These are phyloP conservation scores for Brachypodium distachyon DNA, from an alignment of 202 grass and related monocot species.

Conservation along the genomic window DNA sequence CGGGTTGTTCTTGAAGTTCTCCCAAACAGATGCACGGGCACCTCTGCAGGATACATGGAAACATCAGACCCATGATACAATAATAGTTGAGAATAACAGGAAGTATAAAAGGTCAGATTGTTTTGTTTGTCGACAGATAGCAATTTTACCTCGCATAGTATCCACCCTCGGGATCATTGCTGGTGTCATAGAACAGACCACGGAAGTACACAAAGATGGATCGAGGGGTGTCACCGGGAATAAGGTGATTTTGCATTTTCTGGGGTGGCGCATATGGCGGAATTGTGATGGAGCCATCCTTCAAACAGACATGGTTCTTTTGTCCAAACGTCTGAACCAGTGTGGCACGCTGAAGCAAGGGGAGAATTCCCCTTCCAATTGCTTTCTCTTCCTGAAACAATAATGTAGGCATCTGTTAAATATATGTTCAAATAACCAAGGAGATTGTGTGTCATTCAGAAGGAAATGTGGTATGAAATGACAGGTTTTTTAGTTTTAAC, in stretches of 20 bases:
- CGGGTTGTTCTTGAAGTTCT: constrained; percentile 92
- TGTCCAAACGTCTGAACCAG: constrained; percentile 94
- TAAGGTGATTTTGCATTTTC: constrained; percentile 77
- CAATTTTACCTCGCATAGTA: constrained; percentile 76
- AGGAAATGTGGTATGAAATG: background rate
- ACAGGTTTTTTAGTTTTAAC: background rate
- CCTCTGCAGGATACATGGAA: constrained; percentile 37
- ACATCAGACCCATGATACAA: background rate
- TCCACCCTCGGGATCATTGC: constrained; percentile 83
- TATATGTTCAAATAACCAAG: background rate
- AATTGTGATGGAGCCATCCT: constrained; percentile 82
- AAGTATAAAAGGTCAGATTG: background rate
- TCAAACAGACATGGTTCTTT: constrained; percentile 89
- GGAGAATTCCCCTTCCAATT: constrained; percentile 71
- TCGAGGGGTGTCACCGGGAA: constrained; percentile 62
- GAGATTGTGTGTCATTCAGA: background rate
- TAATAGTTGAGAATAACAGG: background rate
- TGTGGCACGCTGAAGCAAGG: constrained; percentile 74
- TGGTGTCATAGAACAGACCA: constrained; percentile 79
- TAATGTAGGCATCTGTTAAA: background rate
- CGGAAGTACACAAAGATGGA: constrained; percentile 91
- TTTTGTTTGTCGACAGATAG: background rate
- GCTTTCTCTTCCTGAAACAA: constrained; percentile 84
- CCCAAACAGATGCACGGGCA: constrained; percentile 85
- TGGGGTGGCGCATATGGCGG: constrained; percentile 80